These are phyloP conservation scores for Akanthomyces dipterigenus DNA, from an alignment of 2,329 filamentous ascomycete genomes.

Conservation along the genomic window DNA sequence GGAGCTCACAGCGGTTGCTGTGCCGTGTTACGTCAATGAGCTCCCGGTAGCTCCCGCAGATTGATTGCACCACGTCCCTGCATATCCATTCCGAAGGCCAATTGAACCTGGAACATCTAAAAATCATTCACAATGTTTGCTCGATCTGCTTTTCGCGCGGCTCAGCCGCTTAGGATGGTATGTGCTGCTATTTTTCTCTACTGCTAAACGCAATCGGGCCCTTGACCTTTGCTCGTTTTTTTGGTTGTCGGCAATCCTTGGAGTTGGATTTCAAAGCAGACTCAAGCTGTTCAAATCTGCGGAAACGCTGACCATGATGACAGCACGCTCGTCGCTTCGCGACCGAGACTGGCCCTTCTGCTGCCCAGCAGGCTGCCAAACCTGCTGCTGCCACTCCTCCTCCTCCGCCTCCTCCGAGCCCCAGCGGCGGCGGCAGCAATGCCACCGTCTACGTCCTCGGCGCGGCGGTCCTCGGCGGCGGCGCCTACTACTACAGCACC, in stretches of 20 bases:
- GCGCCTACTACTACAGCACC: conserved; percentile 44
- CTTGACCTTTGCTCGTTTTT: neutral
- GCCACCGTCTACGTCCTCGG: conserved; percentile 54
- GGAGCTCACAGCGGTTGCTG: conserved; percentile 2
- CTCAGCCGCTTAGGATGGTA: conserved; percentile 61
- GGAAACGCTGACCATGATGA: conserved; percentile 25
- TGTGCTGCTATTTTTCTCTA: conserved; percentile 20
- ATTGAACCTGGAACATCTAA: conserved; percentile 15
- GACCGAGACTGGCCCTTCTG: conserved; percentile 39
- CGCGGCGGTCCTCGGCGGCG: conserved; percentile 51
- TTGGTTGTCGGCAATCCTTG: neutral
- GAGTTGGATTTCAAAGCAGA: neutral
- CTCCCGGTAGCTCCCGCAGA: conserved; percentile 8
- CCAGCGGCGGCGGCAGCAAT: conserved; percentile 47
- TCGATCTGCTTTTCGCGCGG: conserved; percentile 56
- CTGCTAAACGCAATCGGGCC: neutral
- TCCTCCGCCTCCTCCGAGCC: conserved; percentile 35
- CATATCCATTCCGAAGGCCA: conserved; percentile 5
- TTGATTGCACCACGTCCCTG: neutral
- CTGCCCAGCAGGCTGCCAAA: conserved; percentile 21
- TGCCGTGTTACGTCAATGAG: conserved; percentile 2
- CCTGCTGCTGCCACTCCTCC: conserved; percentile 38
- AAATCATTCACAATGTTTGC: conserved; percentile 53
- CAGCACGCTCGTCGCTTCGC: conserved; percentile 59
- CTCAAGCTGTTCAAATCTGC: too few relatives aligned